Conservation (phyloP, 192 early-diverging fungal species). For the Dissophora ornata region DNA sequence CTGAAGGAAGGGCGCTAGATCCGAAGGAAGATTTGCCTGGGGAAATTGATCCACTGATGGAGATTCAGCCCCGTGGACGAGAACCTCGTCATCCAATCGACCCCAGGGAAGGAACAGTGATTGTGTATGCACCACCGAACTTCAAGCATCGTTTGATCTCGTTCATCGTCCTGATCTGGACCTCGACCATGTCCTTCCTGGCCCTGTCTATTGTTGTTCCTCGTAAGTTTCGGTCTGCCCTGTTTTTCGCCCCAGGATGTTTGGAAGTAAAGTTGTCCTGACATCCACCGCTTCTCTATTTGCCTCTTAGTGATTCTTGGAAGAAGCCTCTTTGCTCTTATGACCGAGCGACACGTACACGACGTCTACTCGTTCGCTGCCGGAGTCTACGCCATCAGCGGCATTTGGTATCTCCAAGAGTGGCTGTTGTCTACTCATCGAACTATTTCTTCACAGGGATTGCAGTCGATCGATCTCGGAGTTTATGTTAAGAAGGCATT, state of each 20-base stretch:
- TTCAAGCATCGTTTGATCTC: slow-evolving; percentile 70
- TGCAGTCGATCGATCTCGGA: slow-evolving; percentile 12
- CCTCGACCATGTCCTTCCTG: slow-evolving; percentile 61
- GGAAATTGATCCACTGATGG: slow-evolving; percentile 63
- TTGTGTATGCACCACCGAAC: slow-evolving; percentile 85
- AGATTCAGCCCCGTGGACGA: slow-evolving; percentile 34
- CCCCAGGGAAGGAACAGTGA: slow-evolving; percentile 73
- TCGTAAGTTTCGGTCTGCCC: slow-evolving; percentile 35
- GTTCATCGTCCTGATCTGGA: slow-evolving; percentile 67
- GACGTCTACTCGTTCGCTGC: slow-evolving; percentile 82
- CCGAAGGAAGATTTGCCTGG: slow-evolving; percentile 70
- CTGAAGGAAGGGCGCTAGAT: slow-evolving; percentile 62
- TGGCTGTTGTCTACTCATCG: slow-evolving; percentile 39
- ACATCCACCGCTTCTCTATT: no score
- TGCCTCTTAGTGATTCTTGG: slow-evolving; percentile 67
- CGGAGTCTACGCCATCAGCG: slow-evolving; percentile 70
- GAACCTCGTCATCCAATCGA: slow-evolving; percentile 54
- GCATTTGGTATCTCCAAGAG: slow-evolving; percentile 32
- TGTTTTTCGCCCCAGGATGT: no score
- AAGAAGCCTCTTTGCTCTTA: slow-evolving; percentile 57
- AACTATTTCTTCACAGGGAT: slow-evolving; percentile 9
- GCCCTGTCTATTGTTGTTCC: slow-evolving; percentile 61
- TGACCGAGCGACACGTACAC: slow-evolving; percentile 70
- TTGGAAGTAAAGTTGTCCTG: no score
- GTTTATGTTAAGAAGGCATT: slow-evolving; percentile 15